These are phyloP conservation scores for Oryza nivara DNA, from an alignment of 176 grass and related monocot genomes.

Conservation along the genomic window DNA sequence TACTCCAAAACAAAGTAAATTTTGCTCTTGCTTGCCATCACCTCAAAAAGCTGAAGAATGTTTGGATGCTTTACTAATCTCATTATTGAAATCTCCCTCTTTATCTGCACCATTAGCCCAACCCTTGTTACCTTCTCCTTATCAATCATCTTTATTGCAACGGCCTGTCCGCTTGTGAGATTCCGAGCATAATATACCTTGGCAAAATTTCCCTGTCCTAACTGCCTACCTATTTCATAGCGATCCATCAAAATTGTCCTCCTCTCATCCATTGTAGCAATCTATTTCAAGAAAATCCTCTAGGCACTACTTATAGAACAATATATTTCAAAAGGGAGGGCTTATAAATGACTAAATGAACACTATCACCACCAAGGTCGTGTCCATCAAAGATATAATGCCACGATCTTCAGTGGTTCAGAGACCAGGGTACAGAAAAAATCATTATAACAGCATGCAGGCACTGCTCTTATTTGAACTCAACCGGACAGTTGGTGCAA, in stretches of 20 bases:
- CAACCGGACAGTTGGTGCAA: not conserved
- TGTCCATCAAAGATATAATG: not conserved
- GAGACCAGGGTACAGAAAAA: not conserved
- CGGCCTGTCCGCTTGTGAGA: slow-evolving; percentile 34
- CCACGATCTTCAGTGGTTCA: not conserved
- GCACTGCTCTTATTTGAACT: not conserved
- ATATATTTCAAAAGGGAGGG: not conserved
- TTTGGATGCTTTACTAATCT: slow-evolving; percentile 57
- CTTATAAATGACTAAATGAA: not conserved
- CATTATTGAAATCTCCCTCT: slow-evolving; percentile 57
- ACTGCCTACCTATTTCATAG: slow-evolving; percentile 56
- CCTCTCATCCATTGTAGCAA: slow-evolving; percentile 44
- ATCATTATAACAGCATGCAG: slow-evolving; percentile 4
- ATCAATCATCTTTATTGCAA: slow-evolving; percentile 69
- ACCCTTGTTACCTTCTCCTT: slow-evolving; percentile 47
- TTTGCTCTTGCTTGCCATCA: slow-evolving; percentile 70
- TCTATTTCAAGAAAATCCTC: slow-evolving; percentile 8
- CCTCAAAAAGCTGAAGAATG: slow-evolving; percentile 55
- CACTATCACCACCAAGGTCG: not conserved
- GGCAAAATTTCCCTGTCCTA: slow-evolving; percentile 64
- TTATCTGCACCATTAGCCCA: slow-evolving; percentile 49
- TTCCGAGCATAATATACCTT: slow-evolving; percentile 61
- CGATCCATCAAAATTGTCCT: slow-evolving; percentile 53
- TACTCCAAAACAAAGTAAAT: slow-evolving; percentile 78
- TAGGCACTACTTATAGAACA: not conserved